Evolutionary conservation across 768 basidiomycete species (phyloP), one percentile per base, ranked within the genome.

Genomic region (Lentinula raphanica): DNA sequence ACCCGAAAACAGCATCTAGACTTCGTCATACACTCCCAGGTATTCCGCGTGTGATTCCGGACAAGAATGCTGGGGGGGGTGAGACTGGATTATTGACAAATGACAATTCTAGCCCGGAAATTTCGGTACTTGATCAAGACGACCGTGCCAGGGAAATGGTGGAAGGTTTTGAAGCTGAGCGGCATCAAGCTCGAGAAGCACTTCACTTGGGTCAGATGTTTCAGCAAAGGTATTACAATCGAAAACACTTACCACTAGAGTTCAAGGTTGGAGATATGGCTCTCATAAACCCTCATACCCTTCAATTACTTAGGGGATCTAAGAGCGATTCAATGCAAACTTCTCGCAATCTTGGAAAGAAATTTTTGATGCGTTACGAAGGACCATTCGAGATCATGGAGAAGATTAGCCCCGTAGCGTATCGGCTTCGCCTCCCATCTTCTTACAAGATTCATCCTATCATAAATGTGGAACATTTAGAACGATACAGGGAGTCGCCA

Each of bases 401-500:
- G 44, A 71, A 71, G 54, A 8, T 73, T 0, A 67, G 67, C 40
- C 60, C 66, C 0, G 63, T 68, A 0, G 62, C 69, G 9, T 74
- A 75, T 55, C 65, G 59, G 2, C 35, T 74, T 1, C 51, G 68
- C 2, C 19, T 74, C 11, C 73, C 73, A 0, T 59, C 57, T 0
- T 66, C 67, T 0, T 69, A 70, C 58, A 58, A 63, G 1, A 72
- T 68, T 1, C 69, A 73, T 56, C 69, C 70, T 4, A 62, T 75
- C 2, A 28, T 75, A 2, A 73, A 72, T 49, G 70, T 74, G 11
- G 63, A 63, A 0, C 73, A 74, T 48, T 60, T 74, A 4, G 67
- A 72, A 58, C 38, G 19, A n/a, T 72, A 72, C 45, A 27, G 54
- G 0, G 0, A 6, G 23, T 70, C 68, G 4, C 68, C 69, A 25